Conservation (phyloP, 1,284 basidiomycete species). For the Ganoderma lucidum region DNA sequence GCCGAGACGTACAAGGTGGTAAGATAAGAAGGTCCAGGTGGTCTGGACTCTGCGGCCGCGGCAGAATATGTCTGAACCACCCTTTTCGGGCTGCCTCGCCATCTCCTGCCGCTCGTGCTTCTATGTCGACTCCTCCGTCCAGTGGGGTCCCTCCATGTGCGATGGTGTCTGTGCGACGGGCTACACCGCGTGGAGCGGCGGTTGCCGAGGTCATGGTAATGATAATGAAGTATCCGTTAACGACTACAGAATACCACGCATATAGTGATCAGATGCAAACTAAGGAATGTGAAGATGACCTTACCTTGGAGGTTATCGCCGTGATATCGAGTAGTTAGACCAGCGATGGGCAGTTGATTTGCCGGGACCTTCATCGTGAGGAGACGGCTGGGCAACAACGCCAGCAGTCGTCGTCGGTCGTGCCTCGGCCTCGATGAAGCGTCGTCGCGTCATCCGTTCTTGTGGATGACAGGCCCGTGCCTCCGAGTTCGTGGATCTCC, state of each 20-base stretch:
- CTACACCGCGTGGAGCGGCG: too few relatives aligned
- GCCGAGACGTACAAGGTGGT: not conserved
- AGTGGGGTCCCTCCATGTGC: not conserved
- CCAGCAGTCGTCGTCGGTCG: too few relatives aligned
- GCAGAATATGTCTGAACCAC: not conserved
- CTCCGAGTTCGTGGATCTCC: too few relatives aligned
- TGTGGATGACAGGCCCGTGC: too few relatives aligned
- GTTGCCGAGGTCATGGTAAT: too few relatives aligned
- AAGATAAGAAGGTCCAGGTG: not conserved
- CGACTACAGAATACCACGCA: not conserved
- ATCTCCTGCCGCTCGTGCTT: slow-evolving; percentile 59
- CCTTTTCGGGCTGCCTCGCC: slow-evolving; percentile 53
- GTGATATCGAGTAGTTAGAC: not conserved
- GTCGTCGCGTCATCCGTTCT: too few relatives aligned
- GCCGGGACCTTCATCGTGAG: not conserved
- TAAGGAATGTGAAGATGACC: not conserved
- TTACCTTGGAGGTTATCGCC: not conserved
- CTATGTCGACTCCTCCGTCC: slow-evolving; percentile 51
- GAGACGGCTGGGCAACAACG: too few relatives aligned
- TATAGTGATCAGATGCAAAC: not conserved
- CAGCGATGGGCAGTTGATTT: not conserved
- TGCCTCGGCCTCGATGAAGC: too few relatives aligned
- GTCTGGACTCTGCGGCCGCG: not conserved
- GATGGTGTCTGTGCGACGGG: not conserved
- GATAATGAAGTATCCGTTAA: not conserved